These are phyloP conservation scores for Arbutus unedo DNA, from an alignment of 148 eudicot genomes.

Conservation along the genomic window DNA sequence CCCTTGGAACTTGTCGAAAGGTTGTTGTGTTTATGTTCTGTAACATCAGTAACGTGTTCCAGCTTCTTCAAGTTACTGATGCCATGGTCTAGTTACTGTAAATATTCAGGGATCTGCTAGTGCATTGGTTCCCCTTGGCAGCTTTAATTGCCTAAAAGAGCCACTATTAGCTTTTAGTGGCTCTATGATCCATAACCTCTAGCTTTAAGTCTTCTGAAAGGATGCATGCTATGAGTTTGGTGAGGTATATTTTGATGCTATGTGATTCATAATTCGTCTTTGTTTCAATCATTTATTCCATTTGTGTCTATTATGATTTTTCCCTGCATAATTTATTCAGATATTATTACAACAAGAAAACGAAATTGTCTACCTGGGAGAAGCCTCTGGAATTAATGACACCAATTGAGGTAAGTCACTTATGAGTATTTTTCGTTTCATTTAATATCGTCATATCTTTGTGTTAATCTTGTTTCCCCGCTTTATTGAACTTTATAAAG, in stretches of 20 bases:
- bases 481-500: background rate
- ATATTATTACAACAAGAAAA: conserved; percentile 77
- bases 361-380: conserved; percentile 77
- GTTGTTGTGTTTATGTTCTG: background rate
- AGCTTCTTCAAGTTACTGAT: background rate
- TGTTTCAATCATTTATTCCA: background rate
- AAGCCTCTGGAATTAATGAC: conserved; percentile 92
- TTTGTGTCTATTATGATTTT: background rate
- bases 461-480: background rate
- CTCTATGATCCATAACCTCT: background rate
- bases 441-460: background rate
- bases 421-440: background rate
- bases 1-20: background rate
- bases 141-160: background rate
- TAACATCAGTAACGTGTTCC: background rate
- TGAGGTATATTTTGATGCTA: background rate
- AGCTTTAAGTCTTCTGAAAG: background rate
- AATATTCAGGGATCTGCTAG: background rate
- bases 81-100: background rate
- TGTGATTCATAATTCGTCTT: background rate
- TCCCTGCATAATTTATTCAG: conserved; percentile 32
- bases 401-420: conserved; percentile 60
- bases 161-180: background rate
- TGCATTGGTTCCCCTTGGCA: conserved; percentile 5
- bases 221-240: background rate